Conservation (phyloP, 768 basidiomycete species). For the Mycena olivaceomarginata region DNA sequence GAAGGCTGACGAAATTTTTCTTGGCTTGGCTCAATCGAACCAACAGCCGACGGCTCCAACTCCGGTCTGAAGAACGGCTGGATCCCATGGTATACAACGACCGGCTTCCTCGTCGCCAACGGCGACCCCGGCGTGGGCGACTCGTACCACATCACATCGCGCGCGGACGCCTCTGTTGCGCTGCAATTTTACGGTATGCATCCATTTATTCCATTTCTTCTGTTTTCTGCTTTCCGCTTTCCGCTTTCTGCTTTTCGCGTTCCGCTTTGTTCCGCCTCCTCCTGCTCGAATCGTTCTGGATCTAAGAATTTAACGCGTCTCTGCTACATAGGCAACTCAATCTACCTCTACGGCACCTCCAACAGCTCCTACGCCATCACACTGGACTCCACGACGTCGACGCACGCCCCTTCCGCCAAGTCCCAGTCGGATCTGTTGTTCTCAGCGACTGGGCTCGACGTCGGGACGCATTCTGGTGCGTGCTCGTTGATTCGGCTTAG, state of each 20-base stretch:
- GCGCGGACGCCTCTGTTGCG: conserved; percentile 18
- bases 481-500: background rate
- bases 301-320: no score
- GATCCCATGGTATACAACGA: conserved; percentile 33
- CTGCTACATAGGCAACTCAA: background rate
- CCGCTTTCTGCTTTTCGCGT: no score
- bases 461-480: conserved; percentile 30
- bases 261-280: background rate
- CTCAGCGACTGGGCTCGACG: background rate
- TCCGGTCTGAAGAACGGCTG: conserved; percentile 32
- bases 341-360: conserved; percentile 26
- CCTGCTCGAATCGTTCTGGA: background rate
- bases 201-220: background rate
- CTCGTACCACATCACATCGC: conserved; percentile 36
- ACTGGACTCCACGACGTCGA: background rate
- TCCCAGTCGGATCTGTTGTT: conserved; percentile 11
- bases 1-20: no score
- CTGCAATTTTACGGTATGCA: conserved; percentile 26
- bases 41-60: conserved; percentile 29
- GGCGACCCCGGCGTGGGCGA: conserved; percentile 27
- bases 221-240: no score
- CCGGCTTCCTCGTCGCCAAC: conserved; percentile 5
- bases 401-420: background rate
- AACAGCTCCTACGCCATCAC: conserved; percentile 25
- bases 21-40: no score